These are phyloP conservation scores for Tetrahymena thermophila DNA, from an alignment of 73 alveolate genomes.

Conservation along the genomic window DNA sequence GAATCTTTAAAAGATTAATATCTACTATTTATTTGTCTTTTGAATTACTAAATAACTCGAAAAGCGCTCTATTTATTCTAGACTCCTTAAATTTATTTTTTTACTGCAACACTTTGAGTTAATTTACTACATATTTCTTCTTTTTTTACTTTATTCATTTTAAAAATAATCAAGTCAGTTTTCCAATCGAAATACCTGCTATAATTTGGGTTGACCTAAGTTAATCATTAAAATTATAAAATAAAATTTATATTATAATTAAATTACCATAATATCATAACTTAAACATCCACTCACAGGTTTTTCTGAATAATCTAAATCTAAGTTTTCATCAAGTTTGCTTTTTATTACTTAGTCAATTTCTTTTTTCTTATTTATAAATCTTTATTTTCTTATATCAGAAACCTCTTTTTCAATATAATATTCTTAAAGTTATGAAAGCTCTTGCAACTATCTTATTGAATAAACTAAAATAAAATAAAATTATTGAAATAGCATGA, in stretches of 20 bases:
- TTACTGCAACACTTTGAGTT: background rate
- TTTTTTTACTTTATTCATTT: background rate
- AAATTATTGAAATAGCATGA: background rate
- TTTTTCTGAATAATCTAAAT: background rate
- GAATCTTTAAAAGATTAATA: background rate
- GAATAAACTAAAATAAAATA: background rate
- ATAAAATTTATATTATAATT: background rate
- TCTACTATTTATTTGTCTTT: no score
- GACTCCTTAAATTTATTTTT: background rate
- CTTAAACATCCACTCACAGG: background rate
- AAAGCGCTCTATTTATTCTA: background rate
- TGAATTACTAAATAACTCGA: no score
- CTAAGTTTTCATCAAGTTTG: background rate
- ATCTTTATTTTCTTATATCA: background rate
- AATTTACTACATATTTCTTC: background rate
- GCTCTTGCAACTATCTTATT: background rate
- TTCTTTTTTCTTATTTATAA: background rate
- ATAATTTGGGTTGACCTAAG: background rate
- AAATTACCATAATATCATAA: background rate
- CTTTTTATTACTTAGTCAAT: background rate
- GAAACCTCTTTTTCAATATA: background rate
- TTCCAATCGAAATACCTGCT: background rate
- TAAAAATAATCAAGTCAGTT: background rate
- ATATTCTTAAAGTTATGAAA: background rate
- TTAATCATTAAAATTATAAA: background rate